Conservation (phyloP, 2,329 filamentous ascomycete genomes). For the Talaromyces islandicus region DNA sequence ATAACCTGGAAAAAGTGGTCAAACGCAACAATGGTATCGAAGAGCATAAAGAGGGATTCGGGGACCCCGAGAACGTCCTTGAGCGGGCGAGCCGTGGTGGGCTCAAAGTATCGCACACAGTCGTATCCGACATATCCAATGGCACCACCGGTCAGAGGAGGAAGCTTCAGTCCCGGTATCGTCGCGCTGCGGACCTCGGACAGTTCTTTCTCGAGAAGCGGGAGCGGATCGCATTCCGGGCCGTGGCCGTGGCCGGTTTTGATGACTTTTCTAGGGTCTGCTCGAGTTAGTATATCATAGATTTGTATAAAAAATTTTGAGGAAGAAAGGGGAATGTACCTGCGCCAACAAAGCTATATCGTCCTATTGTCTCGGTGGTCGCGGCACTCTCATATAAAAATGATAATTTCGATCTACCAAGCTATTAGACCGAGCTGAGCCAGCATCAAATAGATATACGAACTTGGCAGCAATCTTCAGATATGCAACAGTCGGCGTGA, state of each 20-base stretch:
- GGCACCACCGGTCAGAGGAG: constrained; percentile 82
- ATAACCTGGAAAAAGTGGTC: constrained; percentile 91
- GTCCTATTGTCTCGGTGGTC: constrained; percentile 81
- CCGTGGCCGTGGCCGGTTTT: constrained; percentile 85
- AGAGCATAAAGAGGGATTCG: constrained; percentile 95
- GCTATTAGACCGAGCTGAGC: neutral
- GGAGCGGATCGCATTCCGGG: constrained; percentile 75
- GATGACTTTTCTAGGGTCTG: constrained; percentile 67
- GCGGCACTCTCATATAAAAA: constrained; percentile 96
- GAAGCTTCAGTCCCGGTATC: constrained; percentile 75
- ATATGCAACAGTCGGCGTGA: constrained; percentile 93
- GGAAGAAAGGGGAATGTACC: constrained; percentile 36
- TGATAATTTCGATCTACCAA: constrained; percentile 62
- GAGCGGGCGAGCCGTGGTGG: constrained; percentile 83
- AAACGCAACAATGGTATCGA: constrained; percentile 88
- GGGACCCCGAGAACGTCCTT: constrained; percentile 84
- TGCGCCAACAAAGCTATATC: constrained; percentile 92
- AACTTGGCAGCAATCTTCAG: constrained; percentile 77
- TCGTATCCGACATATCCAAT: constrained; percentile 98
- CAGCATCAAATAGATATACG: constrained; percentile 24
- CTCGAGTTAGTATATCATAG: neutral
- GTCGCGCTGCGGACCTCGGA: constrained; percentile 71
- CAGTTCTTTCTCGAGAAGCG: constrained; percentile 74
- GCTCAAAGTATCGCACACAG: constrained; percentile 96
- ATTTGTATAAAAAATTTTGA: constrained; percentile 1